A percentile compares a stretch with the other conserved stretches of the same genome.
Evolutionary conservation across 2,329 filamentous ascomycete genomes (phyloP).

Genomic region (Tricladium varicosporioides): DNA sequence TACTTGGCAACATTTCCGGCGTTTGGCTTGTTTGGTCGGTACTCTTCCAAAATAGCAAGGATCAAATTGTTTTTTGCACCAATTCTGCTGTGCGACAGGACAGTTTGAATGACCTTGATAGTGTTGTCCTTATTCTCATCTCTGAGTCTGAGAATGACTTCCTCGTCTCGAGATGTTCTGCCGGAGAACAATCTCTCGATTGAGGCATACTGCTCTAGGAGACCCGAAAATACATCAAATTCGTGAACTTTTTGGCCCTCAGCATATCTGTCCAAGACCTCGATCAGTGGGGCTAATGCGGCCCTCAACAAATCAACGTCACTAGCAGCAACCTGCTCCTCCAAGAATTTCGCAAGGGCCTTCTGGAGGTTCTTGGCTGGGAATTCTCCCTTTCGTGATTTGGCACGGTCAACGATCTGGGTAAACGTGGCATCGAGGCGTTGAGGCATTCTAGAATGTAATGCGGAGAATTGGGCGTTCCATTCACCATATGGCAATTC

Average conservation of each 20-base stretch:
- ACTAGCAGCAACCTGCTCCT: slow-evolving; percentile 72
- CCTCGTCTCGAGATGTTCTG: slow-evolving; percentile 82
- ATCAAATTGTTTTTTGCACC: slow-evolving; percentile 92
- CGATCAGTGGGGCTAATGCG: slow-evolving; percentile 71
- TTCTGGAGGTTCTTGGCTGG: slow-evolving; percentile 85
- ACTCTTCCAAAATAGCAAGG: slow-evolving; percentile 87
- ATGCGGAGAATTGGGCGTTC: slow-evolving; percentile 90
- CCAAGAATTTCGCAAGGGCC: slow-evolving; percentile 82
- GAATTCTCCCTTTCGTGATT: slow-evolving; percentile 78
- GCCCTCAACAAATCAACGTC: slow-evolving; percentile 74
- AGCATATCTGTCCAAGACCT: slow-evolving; percentile 75
- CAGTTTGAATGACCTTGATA: slow-evolving; percentile 77
- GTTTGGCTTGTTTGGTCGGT: slow-evolving; percentile 90
- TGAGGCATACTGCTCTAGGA: slow-evolving; percentile 79
- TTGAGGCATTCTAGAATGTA: slow-evolving; percentile 96
- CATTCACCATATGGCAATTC: slow-evolving; percentile 96
- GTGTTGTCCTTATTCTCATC: slow-evolving; percentile 97
- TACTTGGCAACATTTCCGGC: slow-evolving; percentile 86
- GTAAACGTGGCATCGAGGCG: slow-evolving; percentile 82
- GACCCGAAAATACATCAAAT: slow-evolving; percentile 72
- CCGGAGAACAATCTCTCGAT: slow-evolving; percentile 88
- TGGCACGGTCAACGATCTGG: slow-evolving; percentile 82
- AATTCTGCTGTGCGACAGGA: slow-evolving; percentile 90
- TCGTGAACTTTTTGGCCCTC: slow-evolving; percentile 92
- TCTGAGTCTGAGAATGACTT: slow-evolving; percentile 88